Evolutionary conservation across 2,329 filamentous ascomycete genomes (phyloP).

Genomic region (Epichloe coenophiala): DNA sequence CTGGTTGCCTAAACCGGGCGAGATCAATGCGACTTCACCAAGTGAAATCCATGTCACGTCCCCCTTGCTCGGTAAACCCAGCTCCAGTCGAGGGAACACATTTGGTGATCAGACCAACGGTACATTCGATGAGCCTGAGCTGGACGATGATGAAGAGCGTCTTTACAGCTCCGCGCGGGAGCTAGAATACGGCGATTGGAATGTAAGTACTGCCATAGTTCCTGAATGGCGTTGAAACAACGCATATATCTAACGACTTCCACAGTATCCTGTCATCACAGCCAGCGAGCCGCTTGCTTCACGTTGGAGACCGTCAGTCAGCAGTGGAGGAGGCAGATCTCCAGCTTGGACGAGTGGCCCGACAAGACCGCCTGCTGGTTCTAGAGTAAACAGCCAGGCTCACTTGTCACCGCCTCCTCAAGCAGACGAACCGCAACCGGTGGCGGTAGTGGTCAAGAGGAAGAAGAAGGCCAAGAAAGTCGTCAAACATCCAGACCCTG

Average conservation of each 20-base stretch:
- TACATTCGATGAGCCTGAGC: slow-evolving; percentile 32
- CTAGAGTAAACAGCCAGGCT: slow-evolving; percentile 2
- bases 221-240: neutral
- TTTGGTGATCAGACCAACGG: slow-evolving; percentile 24
- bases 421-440: slow-evolving; percentile 12
- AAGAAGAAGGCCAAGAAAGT: slow-evolving; percentile 25
- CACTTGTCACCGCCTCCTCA: neutral
- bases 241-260: slow-evolving; percentile 12
- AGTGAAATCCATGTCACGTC: slow-evolving; percentile 23
- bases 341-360: slow-evolving; percentile 12
- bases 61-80: slow-evolving; percentile 30
- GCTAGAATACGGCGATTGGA: slow-evolving; percentile 82
- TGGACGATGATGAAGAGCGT: slow-evolving; percentile 59
- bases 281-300: slow-evolving; percentile 59
- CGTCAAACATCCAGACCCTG: slow-evolving; percentile 21
- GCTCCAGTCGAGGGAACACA: slow-evolving; percentile 18
- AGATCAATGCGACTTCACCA: slow-evolving; percentile 43
- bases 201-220: slow-evolving; percentile 44
- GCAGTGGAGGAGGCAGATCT: slow-evolving; percentile 15
- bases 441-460: slow-evolving; percentile 23
- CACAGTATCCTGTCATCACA: slow-evolving; percentile 83
- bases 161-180: slow-evolving; percentile 58
- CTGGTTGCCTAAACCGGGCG: slow-evolving; percentile 80
- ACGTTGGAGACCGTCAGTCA: slow-evolving; percentile 35
- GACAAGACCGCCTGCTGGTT: slow-evolving; percentile 10